A percentile compares a stretch with the other conserved stretches of the same genome.
These are phyloP conservation scores for Apophysomyces sp. DNA, from an alignment of 371 early-diverging fungal species.

Conservation along the genomic window DNA sequence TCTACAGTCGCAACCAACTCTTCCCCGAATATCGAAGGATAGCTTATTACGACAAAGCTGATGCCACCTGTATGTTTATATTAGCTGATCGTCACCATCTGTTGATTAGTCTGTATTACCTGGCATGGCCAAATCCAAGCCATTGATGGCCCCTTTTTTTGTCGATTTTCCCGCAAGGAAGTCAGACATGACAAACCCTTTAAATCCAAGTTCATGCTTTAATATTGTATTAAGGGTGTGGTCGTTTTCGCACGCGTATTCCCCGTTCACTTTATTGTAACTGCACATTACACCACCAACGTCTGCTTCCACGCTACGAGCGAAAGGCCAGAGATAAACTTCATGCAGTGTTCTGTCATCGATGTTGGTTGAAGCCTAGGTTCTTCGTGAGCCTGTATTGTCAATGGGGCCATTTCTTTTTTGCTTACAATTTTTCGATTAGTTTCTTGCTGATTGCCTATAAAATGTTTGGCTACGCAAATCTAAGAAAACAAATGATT, in stretches of 20 bases:
- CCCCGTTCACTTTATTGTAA: conserved; percentile 53
- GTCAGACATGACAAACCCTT: conserved; percentile 41
- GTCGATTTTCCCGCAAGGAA: conserved; percentile 36
- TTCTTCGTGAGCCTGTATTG: background rate
- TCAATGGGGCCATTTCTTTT: no score
- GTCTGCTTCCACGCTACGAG: conserved; percentile 40
- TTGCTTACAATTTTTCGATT: conserved; percentile 9
- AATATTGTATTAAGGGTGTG: conserved; percentile 40
- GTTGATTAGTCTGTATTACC: conserved; percentile 14
- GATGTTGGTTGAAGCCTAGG: conserved; percentile 23
- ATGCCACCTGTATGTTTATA: background rate
- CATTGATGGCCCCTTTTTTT: conserved; percentile 33
- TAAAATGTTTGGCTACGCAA: conserved; percentile 53
- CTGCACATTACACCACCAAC: conserved; percentile 58
- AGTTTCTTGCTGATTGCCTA: conserved; percentile 50
- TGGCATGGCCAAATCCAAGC: conserved; percentile 67
- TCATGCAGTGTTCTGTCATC: conserved; percentile 56
- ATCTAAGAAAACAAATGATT: conserved; percentile 21
- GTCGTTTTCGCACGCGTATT: conserved; percentile 54
- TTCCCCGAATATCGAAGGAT: conserved; percentile 8
- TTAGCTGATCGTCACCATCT: background rate
- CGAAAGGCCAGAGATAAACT: conserved; percentile 52
- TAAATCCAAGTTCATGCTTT: conserved; percentile 52
- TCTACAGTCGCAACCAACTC: conserved; percentile 28
- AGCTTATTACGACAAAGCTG: background rate